Conservation (phyloP, 1,139 yeast genomes). For the Magnusiomyces sp. region DNA sequence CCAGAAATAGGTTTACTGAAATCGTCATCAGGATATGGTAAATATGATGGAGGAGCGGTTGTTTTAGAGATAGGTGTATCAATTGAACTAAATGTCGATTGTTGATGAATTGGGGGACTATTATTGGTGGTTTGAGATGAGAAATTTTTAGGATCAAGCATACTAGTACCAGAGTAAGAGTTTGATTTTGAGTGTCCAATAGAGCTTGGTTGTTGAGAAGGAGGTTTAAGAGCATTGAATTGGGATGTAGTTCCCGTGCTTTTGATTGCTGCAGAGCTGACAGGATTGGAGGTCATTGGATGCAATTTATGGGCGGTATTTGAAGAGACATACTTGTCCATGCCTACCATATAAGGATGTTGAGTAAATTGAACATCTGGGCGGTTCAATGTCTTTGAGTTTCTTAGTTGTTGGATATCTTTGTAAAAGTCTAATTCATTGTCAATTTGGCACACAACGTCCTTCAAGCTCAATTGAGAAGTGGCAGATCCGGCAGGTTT, state of each 20-base stretch:
- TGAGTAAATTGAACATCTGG: slow-evolving; percentile 56
- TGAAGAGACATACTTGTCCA: slow-evolving; percentile 13
- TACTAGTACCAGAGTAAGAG: neutral
- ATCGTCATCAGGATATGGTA: too few species aligned
- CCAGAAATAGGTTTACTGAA: too few species aligned
- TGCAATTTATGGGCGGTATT: slow-evolving; percentile 2
- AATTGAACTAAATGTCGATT: too few species aligned
- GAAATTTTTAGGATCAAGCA: too few species aligned
- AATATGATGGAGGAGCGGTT: too few species aligned
- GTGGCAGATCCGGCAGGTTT: slow-evolving; percentile 30
- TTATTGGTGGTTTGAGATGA: too few species aligned
- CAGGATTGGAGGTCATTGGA: slow-evolving; percentile 1
- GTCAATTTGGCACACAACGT: slow-evolving; percentile 66
- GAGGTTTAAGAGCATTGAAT: slow-evolving; percentile 4
- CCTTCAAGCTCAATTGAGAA: slow-evolving; percentile 57
- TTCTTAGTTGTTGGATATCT: slow-evolving; percentile 42
- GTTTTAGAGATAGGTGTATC: too few species aligned
- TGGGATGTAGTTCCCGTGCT: slow-evolving; percentile 1
- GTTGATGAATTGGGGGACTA: too few species aligned
- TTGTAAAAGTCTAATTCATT: slow-evolving; percentile 75
- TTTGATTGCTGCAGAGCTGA: slow-evolving; percentile 1
- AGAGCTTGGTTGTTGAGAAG: neutral
- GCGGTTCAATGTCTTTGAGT: slow-evolving; percentile 27
- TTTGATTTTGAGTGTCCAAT: neutral
- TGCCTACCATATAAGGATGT: slow-evolving; percentile 55